phyloP scores from a whole-genome alignment of 306 rosid genomes.

The Parietaria judaica region DNA sequence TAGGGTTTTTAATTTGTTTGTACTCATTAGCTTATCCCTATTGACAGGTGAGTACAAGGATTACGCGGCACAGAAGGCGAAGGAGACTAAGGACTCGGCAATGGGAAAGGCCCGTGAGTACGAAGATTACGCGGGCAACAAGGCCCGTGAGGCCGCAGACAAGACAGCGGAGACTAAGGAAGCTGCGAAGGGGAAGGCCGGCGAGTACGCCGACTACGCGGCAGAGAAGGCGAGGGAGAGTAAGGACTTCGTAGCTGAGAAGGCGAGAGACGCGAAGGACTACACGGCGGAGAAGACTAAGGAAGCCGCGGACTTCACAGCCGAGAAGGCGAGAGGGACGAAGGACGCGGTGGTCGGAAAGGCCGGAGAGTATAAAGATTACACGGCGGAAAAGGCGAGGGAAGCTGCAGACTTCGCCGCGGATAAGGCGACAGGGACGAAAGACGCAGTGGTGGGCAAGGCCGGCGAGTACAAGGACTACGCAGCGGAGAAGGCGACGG shows the following conservation, averaged over 20 bases:
- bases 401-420: neutral
- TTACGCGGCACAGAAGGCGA: constrained; percentile 1
- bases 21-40: no score
- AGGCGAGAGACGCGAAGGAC: neutral
- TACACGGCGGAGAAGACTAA: neutral
- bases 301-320: neutral
- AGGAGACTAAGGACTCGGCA: neutral
- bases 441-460: constrained; percentile 12
- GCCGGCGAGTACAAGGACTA: neutral
- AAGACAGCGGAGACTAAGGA: constrained; percentile 31
- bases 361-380: neutral
- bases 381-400: constrained; percentile 1
- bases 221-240: constrained; percentile 20
- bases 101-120: constrained; percentile 20
- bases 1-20: no score
- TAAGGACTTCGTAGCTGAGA: constrained; percentile 5
- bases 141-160: constrained; percentile 19
- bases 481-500: constrained; percentile 1
- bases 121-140: constrained; percentile 16
- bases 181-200: constrained; percentile 7
- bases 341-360: constrained; percentile 16
- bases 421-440: constrained; percentile 19
- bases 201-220: neutral
- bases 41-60: neutral
- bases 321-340: constrained; percentile 16